Evolutionary conservation across 768 basidiomycete genomes (phyloP), one percentile per base, ranked within the genome.

Genomic region (Leccinum aurantiacum): DNA sequence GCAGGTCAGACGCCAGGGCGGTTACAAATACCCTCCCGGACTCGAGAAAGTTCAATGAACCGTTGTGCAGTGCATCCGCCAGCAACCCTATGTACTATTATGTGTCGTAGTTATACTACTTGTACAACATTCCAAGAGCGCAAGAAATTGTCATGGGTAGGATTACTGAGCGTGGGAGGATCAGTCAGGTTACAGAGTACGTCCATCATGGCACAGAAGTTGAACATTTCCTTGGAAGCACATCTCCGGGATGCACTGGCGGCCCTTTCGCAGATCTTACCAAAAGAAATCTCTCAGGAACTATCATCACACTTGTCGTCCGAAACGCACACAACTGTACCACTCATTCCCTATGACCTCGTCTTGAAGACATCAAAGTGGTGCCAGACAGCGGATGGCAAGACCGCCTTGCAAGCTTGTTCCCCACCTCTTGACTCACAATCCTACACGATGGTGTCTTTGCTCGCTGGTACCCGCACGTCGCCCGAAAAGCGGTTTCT

Each of bases 401-500:
- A 64, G 37, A 58, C 59, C 0, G 67, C 73, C 3, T 69, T 84
- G 65, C 70, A 53, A 76, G 84, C 54, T 65, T 70, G 61, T 37
- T 74, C 76, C 6, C 79, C 79, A 10, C 72, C 77, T 2, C 75
- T 91, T 51, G 74, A 84, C 59, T 75, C 84, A 5, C 74, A 75
- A 22, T 76, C 81, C 14, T 93, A 90, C 69, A 76, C 80, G 6
- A 91, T 91, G 85, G 75, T 91, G 41, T 76, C 90, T 19, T 77
- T 94, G 37, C 83, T 94, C 6, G 90, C 92, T 15, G 91, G 91
- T 38, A 81, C 87, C 6, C 83, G 80, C 48, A 87, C 91, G 17
- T 90, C 90, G 6, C 91, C 91, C 22, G 85, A 89, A 59, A 83
- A 88, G 56, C 84, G 79, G 37, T 89, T 91, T 60, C 85, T 85